These are phyloP conservation scores for Penicillium flavigenum DNA, from an alignment of 495 filamentous ascomycete genomes.

Conservation along the genomic window DNA sequence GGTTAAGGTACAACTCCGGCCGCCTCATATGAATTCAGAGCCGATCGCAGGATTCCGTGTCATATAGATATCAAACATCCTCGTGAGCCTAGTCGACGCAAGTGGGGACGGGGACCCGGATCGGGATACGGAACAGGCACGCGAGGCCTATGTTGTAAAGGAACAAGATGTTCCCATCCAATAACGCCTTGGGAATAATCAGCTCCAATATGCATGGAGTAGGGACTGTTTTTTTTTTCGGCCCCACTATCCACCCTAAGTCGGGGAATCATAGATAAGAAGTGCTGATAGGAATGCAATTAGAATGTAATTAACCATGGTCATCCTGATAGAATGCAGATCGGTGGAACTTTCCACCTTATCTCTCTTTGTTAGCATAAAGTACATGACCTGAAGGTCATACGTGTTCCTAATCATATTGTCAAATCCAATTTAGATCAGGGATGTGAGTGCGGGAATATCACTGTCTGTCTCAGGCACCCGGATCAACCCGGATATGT, in stretches of 20 bases:
- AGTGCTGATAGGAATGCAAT: constrained; percentile 7
- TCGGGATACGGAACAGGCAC: neutral
- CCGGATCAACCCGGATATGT: constrained; percentile 4
- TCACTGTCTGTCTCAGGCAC: constrained; percentile 4
- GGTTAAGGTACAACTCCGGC: neutral
- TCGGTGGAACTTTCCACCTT: constrained; percentile 10
- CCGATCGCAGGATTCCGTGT: neutral
- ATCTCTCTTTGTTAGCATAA: constrained; percentile 3
- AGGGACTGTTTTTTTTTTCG: neutral
- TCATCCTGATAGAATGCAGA: constrained; percentile 6
- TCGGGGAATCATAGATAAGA: constrained; percentile 7
- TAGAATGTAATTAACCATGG: constrained; percentile 9
- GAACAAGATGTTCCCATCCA: neutral
- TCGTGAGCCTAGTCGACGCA: neutral
- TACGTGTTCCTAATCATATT: constrained; percentile 1
- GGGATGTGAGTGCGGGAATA: neutral
- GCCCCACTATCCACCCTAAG: neutral
- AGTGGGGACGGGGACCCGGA: neutral
- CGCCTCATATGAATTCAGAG: neutral
- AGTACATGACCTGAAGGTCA: neutral
- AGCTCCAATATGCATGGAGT: neutral
- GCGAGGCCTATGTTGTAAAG: constrained; percentile 1
- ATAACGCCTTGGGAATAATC: neutral
- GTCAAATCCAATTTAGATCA: constrained; percentile 1
- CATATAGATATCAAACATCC: neutral